Percentiles rank a stretch among this genome's conserved stretches.
These are phyloP conservation scores for Paracoccidioides brasiliensis DNA, from an alignment of 2,329 filamentous ascomycete species.

Conservation along the genomic window DNA sequence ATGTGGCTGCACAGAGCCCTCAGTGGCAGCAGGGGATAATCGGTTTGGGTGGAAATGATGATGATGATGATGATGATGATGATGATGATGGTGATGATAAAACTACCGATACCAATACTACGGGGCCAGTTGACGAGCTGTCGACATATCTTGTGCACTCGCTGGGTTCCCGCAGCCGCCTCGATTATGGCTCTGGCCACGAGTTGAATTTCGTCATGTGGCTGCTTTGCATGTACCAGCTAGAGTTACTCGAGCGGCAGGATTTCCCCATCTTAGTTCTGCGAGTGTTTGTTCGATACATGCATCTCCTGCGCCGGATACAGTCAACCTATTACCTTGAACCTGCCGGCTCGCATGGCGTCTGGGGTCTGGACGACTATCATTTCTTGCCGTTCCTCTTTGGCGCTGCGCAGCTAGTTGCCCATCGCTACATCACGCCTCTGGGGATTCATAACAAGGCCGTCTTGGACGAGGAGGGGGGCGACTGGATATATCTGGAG, in stretches of 20 bases:
- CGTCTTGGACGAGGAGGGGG: slow-evolving; percentile 70
- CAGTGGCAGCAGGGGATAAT: slow-evolving; percentile 31
- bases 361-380: slow-evolving; percentile 97
- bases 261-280: slow-evolving; percentile 68
- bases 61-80: too few species aligned
- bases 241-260: slow-evolving; percentile 47
- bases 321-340: slow-evolving; percentile 94
- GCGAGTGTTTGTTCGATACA: slow-evolving; percentile 67
- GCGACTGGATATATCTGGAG: slow-evolving; percentile 79
- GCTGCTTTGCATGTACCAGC: slow-evolving; percentile 84
- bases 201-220: slow-evolving; percentile 96
- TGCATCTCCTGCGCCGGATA: slow-evolving; percentile 72
- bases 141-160: slow-evolving; percentile 69
- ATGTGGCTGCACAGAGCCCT: slow-evolving; percentile 27
- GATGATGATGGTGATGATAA: too few species aligned
- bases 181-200: slow-evolving; percentile 95
- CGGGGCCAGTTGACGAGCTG: slow-evolving; percentile 52
- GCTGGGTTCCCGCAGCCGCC: slow-evolving; percentile 73
- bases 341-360: slow-evolving; percentile 89
- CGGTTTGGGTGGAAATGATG: slow-evolving; percentile 17
- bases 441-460: slow-evolving; percentile 77
- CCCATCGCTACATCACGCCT: slow-evolving; percentile 69
- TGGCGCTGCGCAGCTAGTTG: slow-evolving; percentile 75
- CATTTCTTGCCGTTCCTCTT: slow-evolving; percentile 94
- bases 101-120: slow-evolving; percentile 5